phyloP scores from a whole-genome alignment of 768 basidiomycete species.

The Leucocoprinus birnbaumii region DNA sequence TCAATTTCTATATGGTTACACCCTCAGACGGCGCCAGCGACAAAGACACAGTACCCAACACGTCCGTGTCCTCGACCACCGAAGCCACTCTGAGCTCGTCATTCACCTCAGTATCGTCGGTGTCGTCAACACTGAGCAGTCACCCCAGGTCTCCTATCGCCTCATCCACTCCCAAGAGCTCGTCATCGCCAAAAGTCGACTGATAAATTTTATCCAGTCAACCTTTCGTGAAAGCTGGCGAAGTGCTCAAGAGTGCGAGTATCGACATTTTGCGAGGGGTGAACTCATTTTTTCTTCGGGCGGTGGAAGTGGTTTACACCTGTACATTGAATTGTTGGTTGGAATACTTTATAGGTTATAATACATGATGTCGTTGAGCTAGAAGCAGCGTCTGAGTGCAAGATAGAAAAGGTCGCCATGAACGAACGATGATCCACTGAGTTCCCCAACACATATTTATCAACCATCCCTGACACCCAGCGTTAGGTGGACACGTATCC shows the following conservation, averaged over 20 bases:
- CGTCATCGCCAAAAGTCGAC: slow-evolving; percentile 13
- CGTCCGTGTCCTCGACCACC: neutral
- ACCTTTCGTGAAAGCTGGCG: slow-evolving; percentile 25
- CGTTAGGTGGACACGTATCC: no score
- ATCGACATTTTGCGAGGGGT: slow-evolving; percentile 43
- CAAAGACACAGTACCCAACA: slow-evolving; percentile 2
- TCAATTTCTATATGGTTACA: neutral
- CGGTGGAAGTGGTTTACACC: neutral
- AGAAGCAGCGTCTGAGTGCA: no score
- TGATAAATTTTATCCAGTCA: slow-evolving; percentile 24
- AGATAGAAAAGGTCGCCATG: no score
- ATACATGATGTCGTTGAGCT: no score
- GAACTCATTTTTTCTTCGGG: slow-evolving; percentile 28
- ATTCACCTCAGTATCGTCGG: neutral
- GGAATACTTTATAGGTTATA: no score
- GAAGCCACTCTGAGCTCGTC: neutral
- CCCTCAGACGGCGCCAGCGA: neutral
- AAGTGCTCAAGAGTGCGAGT: slow-evolving; percentile 21
- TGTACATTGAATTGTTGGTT: no score
- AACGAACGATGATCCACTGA: no score
- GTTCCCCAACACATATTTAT: no score
- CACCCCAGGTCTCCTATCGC: neutral
- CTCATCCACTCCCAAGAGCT: neutral
- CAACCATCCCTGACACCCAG: no score
- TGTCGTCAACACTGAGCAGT: neutral